Evolutionary conservation across 1,284 basidiomycete species (phyloP).

Genomic region (Cryptococcus sp.): DNA sequence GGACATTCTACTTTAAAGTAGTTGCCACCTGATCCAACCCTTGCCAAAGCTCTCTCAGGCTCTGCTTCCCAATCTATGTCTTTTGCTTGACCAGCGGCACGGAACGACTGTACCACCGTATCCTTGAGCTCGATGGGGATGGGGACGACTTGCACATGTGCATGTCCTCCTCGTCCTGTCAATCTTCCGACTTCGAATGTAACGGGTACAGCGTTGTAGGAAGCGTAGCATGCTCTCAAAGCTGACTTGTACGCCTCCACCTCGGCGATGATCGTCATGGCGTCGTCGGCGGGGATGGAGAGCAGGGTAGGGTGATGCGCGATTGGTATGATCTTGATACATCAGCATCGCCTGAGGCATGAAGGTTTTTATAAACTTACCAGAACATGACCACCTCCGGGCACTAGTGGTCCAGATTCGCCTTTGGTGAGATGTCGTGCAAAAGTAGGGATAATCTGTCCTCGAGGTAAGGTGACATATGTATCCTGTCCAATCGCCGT

Average conservation of each 20-base stretch:
- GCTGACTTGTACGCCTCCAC: constrained; percentile 76
- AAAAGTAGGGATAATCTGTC: constrained; percentile 77
- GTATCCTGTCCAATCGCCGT: constrained; percentile 86
- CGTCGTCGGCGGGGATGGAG: constrained; percentile 69
- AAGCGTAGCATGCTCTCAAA: constrained; percentile 65
- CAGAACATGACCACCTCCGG: constrained; percentile 88
- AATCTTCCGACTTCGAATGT: constrained; percentile 84
- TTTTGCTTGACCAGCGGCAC: constrained; percentile 59
- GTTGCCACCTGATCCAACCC: constrained; percentile 54
- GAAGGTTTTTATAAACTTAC: constrained; percentile 25
- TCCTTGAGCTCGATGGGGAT: constrained; percentile 61
- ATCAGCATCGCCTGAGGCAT: neutral
- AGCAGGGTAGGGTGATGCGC: constrained; percentile 61
- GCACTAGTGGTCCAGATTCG: constrained; percentile 56
- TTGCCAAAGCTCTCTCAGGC: constrained; percentile 59
- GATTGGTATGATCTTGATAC: constrained; percentile 66
- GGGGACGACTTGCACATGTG: constrained; percentile 83
- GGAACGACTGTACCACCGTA: constrained; percentile 66
- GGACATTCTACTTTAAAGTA: constrained; percentile 90
- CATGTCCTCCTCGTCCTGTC: constrained; percentile 82
- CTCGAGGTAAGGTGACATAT: constrained; percentile 88
- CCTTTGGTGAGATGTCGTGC: constrained; percentile 47
- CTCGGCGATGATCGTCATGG: constrained; percentile 70
- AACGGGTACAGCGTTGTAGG: constrained; percentile 64
- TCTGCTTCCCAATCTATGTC: constrained; percentile 64